Conservation (phyloP, 2,329 filamentous ascomycete genomes). For the Arthrinium phaeospermum region DNA sequence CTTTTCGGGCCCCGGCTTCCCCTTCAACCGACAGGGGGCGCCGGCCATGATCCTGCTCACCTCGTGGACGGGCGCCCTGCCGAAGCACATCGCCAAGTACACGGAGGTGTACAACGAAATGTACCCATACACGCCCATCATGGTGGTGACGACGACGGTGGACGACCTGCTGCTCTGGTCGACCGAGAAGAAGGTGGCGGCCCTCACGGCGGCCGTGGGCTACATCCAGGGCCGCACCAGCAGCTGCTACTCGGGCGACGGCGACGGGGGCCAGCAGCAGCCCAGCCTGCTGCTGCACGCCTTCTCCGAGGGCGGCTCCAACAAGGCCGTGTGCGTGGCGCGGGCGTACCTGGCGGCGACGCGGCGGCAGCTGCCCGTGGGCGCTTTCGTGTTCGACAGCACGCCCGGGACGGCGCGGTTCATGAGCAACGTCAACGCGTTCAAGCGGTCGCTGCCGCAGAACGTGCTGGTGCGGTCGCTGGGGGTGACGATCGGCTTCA, state of each 20-base stretch:
- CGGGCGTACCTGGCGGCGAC: conserved; percentile 41
- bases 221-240: conserved; percentile 20
- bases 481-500: conserved; percentile 25
- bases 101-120: conserved; percentile 48
- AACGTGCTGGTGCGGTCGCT: conserved; percentile 21
- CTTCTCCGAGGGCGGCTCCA: conserved; percentile 56
- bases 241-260: neutral
- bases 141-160: conserved; percentile 46
- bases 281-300: conserved; percentile 46
- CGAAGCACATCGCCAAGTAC: conserved; percentile 53
- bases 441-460: conserved; percentile 25
- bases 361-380: conserved; percentile 41
- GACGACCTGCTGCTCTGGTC: conserved; percentile 37
- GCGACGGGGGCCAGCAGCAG: neutral
- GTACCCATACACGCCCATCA: conserved; percentile 47
- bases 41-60: conserved; percentile 45
- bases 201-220: conserved; percentile 11
- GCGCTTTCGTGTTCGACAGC: conserved; percentile 50
- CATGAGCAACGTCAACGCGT: conserved; percentile 28
- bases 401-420: conserved; percentile 45
- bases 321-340: conserved; percentile 45
- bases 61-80: conserved; percentile 53
- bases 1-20: neutral
- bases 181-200: conserved; percentile 18
- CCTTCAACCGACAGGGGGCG: neutral